Conservation (phyloP, 1,139 yeast genomes). For the Ogataea hybrid region DNA sequence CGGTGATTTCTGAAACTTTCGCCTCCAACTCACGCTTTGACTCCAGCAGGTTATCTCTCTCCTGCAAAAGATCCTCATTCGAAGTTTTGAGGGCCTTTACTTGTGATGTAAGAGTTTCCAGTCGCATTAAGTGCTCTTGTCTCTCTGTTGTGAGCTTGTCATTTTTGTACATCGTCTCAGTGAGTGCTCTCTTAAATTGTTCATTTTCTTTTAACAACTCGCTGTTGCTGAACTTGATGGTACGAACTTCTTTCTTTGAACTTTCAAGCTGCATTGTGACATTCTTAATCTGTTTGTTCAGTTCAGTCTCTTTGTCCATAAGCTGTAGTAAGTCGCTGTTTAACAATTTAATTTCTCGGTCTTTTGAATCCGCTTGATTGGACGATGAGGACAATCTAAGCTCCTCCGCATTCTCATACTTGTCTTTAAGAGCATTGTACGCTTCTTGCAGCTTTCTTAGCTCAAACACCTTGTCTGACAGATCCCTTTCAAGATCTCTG, state of each 20-base stretch:
- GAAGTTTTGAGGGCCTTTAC: slow-evolving; percentile 50
- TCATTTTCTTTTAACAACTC: slow-evolving; percentile 52
- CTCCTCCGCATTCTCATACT: slow-evolving; percentile 30
- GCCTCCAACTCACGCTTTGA: slow-evolving; percentile 48
- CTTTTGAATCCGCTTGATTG: slow-evolving; percentile 31
- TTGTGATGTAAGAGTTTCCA: slow-evolving; percentile 50
- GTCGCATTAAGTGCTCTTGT: slow-evolving; percentile 42
- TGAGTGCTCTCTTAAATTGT: slow-evolving; percentile 43
- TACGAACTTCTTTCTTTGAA: slow-evolving; percentile 43
- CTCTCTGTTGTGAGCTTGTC: slow-evolving; percentile 45
- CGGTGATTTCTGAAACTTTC: slow-evolving; percentile 42
- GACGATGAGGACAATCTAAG: slow-evolving; percentile 32
- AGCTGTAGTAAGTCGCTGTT: slow-evolving; percentile 56
- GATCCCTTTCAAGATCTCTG: slow-evolving; percentile 52
- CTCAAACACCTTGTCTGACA: slow-evolving; percentile 60
- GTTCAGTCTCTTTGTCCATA: slow-evolving; percentile 60
- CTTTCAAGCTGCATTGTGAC: slow-evolving; percentile 62
- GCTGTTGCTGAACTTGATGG: slow-evolving; percentile 51
- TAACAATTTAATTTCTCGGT: slow-evolving; percentile 57
- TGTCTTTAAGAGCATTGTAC: slow-evolving; percentile 35
- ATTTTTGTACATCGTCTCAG: slow-evolving; percentile 46
- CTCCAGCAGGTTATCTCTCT: slow-evolving; percentile 49
- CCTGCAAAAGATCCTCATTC: slow-evolving; percentile 46
- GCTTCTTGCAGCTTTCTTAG: slow-evolving; percentile 50
- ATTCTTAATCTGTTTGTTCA: slow-evolving; percentile 63